Evolutionary conservation across 129 eudicot species (phyloP).

Genomic region (Pulicaria dysenterica): DNA sequence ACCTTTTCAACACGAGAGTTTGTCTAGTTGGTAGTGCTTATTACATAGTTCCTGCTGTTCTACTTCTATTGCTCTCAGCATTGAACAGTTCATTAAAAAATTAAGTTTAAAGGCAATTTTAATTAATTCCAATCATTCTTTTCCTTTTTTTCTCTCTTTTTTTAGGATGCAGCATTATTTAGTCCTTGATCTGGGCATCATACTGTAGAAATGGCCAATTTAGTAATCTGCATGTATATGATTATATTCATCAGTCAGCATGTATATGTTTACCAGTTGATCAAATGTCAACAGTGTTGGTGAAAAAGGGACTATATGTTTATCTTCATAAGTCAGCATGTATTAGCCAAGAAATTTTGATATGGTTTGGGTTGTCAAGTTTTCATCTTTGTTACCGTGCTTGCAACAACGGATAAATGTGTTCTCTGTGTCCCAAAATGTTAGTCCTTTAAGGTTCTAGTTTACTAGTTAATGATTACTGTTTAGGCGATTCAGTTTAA

Average conservation of each 20-base stretch:
- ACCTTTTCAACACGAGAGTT: background rate
- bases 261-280: background rate
- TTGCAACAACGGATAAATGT: background rate
- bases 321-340: constrained; percentile 14
- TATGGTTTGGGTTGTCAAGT: background rate
- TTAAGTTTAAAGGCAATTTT: background rate
- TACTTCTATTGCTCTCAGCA: background rate
- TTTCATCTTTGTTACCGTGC: background rate
- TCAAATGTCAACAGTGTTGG: background rate
- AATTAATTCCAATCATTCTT: background rate
- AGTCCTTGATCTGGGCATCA: constrained; percentile 18
- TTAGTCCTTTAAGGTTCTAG: constrained; percentile 16
- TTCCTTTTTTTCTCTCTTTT: background rate
- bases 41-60: constrained; percentile 8
- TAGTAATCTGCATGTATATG: background rate
- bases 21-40: constrained; percentile 7
- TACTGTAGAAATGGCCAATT: background rate
- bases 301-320: background rate
- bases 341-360: constrained; percentile 1
- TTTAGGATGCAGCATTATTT: background rate
- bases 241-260: no score
- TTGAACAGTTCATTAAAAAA: background rate
- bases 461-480: background rate
- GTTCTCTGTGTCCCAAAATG: background rate
- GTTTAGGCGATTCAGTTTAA: background rate